A percentile compares a stretch with the other conserved stretches of the same genome.
Conservation (phyloP, 768 basidiomycete species). For the Calocybe cyanea region DNA sequence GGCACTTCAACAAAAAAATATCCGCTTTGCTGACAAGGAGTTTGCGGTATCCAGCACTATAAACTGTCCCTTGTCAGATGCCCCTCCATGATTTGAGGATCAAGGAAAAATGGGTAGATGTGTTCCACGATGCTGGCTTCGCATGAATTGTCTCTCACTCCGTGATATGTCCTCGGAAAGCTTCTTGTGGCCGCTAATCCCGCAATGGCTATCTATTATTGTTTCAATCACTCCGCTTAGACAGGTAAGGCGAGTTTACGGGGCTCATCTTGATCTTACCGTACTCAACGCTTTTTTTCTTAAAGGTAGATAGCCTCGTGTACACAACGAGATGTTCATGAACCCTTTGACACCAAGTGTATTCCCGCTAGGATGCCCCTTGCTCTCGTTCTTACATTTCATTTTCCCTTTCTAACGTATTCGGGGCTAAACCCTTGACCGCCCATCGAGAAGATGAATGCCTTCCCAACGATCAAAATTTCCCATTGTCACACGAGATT, state of each 20-base stretch:
- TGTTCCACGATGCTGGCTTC: no score
- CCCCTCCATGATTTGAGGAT: background rate
- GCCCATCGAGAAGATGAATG: background rate
- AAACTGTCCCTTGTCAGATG: background rate
- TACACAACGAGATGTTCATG: background rate
- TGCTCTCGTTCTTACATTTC: no score
- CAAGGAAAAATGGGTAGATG: background rate
- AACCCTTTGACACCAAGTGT: background rate
- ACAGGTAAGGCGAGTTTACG: background rate
- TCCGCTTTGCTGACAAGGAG: background rate
- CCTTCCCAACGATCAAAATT: constrained; percentile 1
- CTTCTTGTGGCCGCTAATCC: no score
- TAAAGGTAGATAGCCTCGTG: background rate
- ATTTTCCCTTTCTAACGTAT: no score
- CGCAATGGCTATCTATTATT: no score
- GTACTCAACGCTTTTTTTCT: background rate
- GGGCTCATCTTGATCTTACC: background rate
- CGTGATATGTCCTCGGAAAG: no score
- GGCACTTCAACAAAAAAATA: background rate
- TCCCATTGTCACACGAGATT: constrained; percentile 3
- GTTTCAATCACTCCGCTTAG: no score
- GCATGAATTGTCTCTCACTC: no score
- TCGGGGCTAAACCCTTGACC: background rate
- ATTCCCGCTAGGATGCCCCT: no score
- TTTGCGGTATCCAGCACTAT: background rate